Conservation (phyloP, 176 grass and related monocot species). For the Phragmites australis region DNA sequence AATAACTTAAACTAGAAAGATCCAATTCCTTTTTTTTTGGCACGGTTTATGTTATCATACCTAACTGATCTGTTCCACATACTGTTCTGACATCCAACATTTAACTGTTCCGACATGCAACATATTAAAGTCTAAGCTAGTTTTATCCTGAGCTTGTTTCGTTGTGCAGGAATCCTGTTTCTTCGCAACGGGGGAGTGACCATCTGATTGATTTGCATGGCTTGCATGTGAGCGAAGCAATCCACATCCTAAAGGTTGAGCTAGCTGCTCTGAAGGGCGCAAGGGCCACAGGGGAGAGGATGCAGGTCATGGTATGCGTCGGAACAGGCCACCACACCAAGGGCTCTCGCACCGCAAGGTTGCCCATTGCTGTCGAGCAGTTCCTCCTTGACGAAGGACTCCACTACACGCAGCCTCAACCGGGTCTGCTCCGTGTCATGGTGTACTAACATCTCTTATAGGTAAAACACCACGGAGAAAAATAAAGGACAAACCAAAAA, state of each 20-base stretch:
- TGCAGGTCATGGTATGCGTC: slow-evolving; percentile 79
- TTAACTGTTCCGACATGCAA: not conserved
- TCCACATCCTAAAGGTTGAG: slow-evolving; percentile 73
- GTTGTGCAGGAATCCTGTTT: slow-evolving; percentile 62
- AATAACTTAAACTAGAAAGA: not conserved
- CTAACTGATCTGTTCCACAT: not conserved
- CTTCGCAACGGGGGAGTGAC: slow-evolving; percentile 46
- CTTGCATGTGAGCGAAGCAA: slow-evolving; percentile 87
- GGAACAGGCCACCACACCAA: slow-evolving; percentile 97
- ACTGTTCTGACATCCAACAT: not conserved
- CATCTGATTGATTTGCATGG: slow-evolving; percentile 83
- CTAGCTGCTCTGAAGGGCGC: slow-evolving; percentile 56
- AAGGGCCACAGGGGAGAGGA: slow-evolving; percentile 63
- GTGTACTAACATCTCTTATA: slow-evolving; percentile 70
- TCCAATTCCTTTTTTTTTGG: not conserved
- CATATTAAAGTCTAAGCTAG: slow-evolving; percentile 15
- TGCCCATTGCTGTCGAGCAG: slow-evolving; percentile 78
- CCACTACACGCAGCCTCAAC: slow-evolving; percentile 79
- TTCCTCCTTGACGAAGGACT: slow-evolving; percentile 84
- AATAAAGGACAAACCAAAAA: slow-evolving; percentile 43
- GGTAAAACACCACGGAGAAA: slow-evolving; percentile 28
- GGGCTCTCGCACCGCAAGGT: slow-evolving; percentile 78
- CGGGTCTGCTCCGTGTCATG: slow-evolving; percentile 72
- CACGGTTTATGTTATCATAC: not conserved
- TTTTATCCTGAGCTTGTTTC: not conserved